These are phyloP conservation scores for Ceratocystis variospora DNA, from an alignment of 2,329 filamentous ascomycete genomes.

Conservation along the genomic window DNA sequence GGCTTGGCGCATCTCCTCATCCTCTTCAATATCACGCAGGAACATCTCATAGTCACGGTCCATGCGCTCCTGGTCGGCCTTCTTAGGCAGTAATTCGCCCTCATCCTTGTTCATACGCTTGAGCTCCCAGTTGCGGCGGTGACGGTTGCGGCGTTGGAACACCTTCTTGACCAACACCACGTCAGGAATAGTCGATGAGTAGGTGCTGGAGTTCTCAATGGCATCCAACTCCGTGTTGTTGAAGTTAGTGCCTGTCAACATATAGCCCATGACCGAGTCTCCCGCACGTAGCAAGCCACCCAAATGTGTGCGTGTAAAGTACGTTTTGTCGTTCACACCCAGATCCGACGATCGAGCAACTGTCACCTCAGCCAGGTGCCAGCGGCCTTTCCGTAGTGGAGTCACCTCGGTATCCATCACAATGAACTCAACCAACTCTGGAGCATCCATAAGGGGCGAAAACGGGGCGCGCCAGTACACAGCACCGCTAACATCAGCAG, in stretches of 20 bases:
- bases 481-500: constrained; percentile 65
- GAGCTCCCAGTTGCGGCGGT: constrained; percentile 79
- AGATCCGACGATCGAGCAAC: constrained; percentile 78
- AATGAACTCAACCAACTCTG: constrained; percentile 80
- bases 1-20: constrained; percentile 71
- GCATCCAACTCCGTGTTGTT: constrained; percentile 79
- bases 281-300: constrained; percentile 74
- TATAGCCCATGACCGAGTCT: constrained; percentile 90
- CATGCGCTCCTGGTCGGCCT: constrained; percentile 75
- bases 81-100: constrained; percentile 70
- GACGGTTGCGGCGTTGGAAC: constrained; percentile 74
- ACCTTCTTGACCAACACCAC: constrained; percentile 95
- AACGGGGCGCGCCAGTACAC: constrained; percentile 92
- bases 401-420: constrained; percentile 85
- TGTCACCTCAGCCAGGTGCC: constrained; percentile 72
- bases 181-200: constrained; percentile 70
- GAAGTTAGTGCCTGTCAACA: constrained; percentile 78
- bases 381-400: constrained; percentile 63
- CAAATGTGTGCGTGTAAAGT: constrained; percentile 81
- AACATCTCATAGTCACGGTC: constrained; percentile 96
- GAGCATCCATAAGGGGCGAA: constrained; percentile 64
- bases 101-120: constrained; percentile 88
- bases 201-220: constrained; percentile 63
- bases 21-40: constrained; percentile 90
- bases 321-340: constrained; percentile 72